Evolutionary conservation across 495 filamentous ascomycete genomes (phyloP).

Genomic region (Hypoxylon perforatum): DNA sequence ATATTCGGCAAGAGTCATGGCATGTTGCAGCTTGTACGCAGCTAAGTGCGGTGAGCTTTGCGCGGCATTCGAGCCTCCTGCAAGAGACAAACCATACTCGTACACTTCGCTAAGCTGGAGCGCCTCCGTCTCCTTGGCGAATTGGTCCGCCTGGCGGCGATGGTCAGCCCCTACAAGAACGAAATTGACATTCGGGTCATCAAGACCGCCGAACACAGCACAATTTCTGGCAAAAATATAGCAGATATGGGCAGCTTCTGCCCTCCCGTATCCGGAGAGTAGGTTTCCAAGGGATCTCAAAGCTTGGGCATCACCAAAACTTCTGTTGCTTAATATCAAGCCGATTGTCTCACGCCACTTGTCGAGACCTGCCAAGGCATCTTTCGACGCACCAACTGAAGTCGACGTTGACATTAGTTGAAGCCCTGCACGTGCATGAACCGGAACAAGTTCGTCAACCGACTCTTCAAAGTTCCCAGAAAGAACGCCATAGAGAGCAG

Average conservation of each 20-base stretch:
- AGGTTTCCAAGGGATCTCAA: conserved; percentile 84
- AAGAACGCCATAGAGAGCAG: conserved; percentile 90
- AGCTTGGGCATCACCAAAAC: conserved; percentile 77
- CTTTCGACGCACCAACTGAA: conserved; percentile 70
- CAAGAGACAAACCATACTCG: conserved; percentile 82
- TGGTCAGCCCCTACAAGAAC: conserved; percentile 88
- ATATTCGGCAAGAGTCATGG: conserved; percentile 82
- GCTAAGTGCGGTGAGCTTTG: conserved; percentile 82
- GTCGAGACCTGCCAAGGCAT: conserved; percentile 84
- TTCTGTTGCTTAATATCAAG: conserved; percentile 87
- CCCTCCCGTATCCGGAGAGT: conserved; percentile 85
- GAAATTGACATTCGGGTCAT: conserved; percentile 82
- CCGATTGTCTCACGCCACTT: conserved; percentile 93
- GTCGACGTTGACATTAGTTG: conserved; percentile 83
- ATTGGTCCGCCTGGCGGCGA: conserved; percentile 68
- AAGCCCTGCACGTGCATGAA: conserved; percentile 89
- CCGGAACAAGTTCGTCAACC: conserved; percentile 95
- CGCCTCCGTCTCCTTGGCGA: conserved; percentile 81
- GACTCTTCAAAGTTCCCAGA: conserved; percentile 95
- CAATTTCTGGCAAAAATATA: conserved; percentile 67
- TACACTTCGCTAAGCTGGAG: conserved; percentile 92
- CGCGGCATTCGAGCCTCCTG: conserved; percentile 62
- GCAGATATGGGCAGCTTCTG: conserved; percentile 92
- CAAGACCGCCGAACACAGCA: conserved; percentile 79
- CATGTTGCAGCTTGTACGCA: conserved; percentile 89